Evolutionary conservation across 176 grass and related monocot genomes (phyloP), one percentile per base, ranked within the genome.

Genomic region (Zoysia japonica): DNA sequence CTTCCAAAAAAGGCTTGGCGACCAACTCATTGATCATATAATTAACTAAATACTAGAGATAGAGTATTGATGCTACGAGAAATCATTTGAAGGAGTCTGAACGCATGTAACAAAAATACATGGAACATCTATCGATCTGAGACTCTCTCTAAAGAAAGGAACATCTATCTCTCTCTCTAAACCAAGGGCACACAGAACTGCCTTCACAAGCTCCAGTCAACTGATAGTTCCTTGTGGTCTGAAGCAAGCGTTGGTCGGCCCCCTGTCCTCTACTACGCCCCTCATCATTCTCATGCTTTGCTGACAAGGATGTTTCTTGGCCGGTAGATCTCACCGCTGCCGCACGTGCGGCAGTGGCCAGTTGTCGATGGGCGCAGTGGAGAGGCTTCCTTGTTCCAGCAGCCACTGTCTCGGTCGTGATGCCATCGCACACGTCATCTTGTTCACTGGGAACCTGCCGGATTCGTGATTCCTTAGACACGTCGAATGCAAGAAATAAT

Each of bases 31-130:
- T 36, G 38, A 14, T 37, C 16, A 36, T 61, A 9, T 36, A 47
- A 75, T 6, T 13, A 49, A 54, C 38, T 62, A 41, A 61, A n/a
- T 65, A 63, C 54, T 51, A 77, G 45, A 37, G 65, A 77, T 40
- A 28, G 11, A 77, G 53, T 47, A 75, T 52, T 14, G 3, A 50
- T 49, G 1, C 28, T 46, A 19, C 5, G 1, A 62, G 46, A 71
- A 43, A 62, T 51, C 17, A 55, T 55, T 65, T 57, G 40, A 67
- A 76, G 39, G 41, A 57, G 16, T 17, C 40, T 48, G 73, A 61
- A 61, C 20, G 7, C 39, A 46, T 17, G 55, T 6, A 44, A 61
- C 9, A 28, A 28, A 28, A 28, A 28, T 28, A 28, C 65, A 39
- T 61, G 6, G n/a, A 59, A 75, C 9, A 60, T 69, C 28, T 28